A percentile compares a stretch with the other conserved stretches of the same genome.
Conservation (phyloP, 257 asterid genomes). For the Lycium ferocissimum region DNA sequence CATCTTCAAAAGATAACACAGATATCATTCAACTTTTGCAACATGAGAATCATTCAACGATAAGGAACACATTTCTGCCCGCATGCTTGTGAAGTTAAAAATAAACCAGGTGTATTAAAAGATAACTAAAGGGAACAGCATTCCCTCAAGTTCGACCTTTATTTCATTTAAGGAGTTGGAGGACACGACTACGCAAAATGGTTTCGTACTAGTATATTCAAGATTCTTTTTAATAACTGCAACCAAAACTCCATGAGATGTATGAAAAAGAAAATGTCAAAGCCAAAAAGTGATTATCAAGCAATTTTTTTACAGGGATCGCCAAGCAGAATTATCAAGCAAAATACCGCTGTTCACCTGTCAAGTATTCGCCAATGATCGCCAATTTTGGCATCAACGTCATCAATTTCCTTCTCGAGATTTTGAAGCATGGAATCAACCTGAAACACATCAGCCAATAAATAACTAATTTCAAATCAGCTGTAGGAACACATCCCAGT, state of each 20-base stretch:
- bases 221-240: background rate
- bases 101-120: background rate
- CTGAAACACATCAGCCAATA: slow-evolving; percentile 50
- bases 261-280: background rate
- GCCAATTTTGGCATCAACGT: slow-evolving; percentile 94
- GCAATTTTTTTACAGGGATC: slow-evolving; percentile 1
- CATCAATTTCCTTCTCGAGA: slow-evolving; percentile 96
- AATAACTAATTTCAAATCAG: slow-evolving; percentile 26
- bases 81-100: background rate
- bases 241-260: background rate
- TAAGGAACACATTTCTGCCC: background rate
- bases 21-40: background rate
- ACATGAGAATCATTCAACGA: background rate
- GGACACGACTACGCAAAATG: background rate
- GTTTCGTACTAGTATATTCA: background rate
- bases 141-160: background rate
- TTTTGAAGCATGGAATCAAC: slow-evolving; percentile 97
- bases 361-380: slow-evolving; percentile 92
- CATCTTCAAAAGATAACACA: background rate
- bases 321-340: background rate
- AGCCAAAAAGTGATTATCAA: background rate
- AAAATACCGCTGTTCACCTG: slow-evolving; percentile 54
- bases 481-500: background rate
- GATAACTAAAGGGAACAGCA: background rate
- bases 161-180: slow-evolving; percentile 18